Conservation (phyloP, 257 asterid genomes). For the Thymus mandschuricus region DNA sequence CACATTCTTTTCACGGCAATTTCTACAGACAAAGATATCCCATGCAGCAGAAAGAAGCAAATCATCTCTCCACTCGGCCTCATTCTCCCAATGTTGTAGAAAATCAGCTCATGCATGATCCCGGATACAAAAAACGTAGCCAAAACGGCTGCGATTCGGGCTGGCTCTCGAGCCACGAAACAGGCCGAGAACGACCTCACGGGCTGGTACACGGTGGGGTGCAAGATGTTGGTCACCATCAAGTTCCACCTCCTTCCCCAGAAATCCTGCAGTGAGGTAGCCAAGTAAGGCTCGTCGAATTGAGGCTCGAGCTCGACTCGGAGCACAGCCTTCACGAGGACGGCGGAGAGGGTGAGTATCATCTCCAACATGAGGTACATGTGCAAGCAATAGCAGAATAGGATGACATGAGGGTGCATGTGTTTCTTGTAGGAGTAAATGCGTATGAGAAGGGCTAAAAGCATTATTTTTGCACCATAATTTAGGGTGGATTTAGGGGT, state of each 20-base stretch:
- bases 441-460: constrained; percentile 32
- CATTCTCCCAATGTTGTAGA: constrained; percentile 52
- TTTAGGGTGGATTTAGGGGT: constrained; percentile 9
- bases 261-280: constrained; percentile 64
- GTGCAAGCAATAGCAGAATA: constrained; percentile 43
- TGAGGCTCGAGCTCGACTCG: constrained; percentile 52
- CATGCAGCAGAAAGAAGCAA: constrained; percentile 51
- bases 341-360: constrained; percentile 34
- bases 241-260: constrained; percentile 76
- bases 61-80: constrained; percentile 50
- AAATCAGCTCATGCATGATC: constrained; percentile 68
- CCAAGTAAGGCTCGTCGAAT: constrained; percentile 52
- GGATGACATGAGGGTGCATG: constrained; percentile 38
- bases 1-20: constrained; percentile 38
- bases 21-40: constrained; percentile 42
- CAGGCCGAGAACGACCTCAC: constrained; percentile 9
- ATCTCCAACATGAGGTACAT: constrained; percentile 50
- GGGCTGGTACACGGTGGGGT: constrained; percentile 46
- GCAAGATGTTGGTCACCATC: constrained; percentile 50
- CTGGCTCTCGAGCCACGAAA: constrained; percentile 26
- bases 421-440: constrained; percentile 26
- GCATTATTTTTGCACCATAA: constrained; percentile 25
- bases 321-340: background rate
- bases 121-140: constrained; percentile 63
- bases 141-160: constrained; percentile 35